A percentile compares a stretch with the other conserved stretches of the same genome.
Evolutionary conservation across 257 asterid species (phyloP).

Genomic region (Phtheirospermum japonicum): DNA sequence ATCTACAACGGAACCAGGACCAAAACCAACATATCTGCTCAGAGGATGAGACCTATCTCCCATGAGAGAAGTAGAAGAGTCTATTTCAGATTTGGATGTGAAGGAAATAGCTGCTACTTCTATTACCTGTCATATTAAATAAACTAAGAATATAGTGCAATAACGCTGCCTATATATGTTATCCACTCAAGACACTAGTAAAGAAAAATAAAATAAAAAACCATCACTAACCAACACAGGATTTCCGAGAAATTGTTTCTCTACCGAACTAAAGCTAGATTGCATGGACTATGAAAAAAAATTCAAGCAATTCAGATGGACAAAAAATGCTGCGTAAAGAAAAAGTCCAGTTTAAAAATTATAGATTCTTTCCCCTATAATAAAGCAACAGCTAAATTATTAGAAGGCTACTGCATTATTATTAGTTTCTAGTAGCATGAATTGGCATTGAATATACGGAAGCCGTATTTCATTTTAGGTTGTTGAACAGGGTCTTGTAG

Average conservation of each 20-base stretch:
- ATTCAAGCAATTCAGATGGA: neutral
- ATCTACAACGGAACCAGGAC: constrained; percentile 33
- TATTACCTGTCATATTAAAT: constrained; percentile 52
- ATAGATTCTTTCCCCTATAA: constrained; percentile 1
- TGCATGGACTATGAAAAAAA: constrained; percentile 9
- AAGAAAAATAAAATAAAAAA: neutral
- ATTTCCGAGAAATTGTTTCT: neutral
- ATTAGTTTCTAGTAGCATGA: constrained; percentile 13
- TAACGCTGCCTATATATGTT: constrained; percentile 2
- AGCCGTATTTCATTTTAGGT: neutral
- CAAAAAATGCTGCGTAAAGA: constrained; percentile 6
- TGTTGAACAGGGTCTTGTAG: constrained; percentile 12
- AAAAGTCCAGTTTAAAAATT: constrained; percentile 2
- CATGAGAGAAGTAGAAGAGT: constrained; percentile 34
- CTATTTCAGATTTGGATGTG: constrained; percentile 47
- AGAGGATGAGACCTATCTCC: constrained; percentile 37
- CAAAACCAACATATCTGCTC: constrained; percentile 28
- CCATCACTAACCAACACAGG: constrained; percentile 10
- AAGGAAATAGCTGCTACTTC: constrained; percentile 56
- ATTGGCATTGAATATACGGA: neutral
- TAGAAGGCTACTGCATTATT: constrained; percentile 11
- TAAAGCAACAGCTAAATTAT: constrained; percentile 2
- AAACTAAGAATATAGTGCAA: neutral
- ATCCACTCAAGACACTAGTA: constrained; percentile 22
- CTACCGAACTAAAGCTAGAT: constrained; percentile 12